These are phyloP conservation scores for Saccharomycopsis selenospora DNA, from an alignment of 805 yeast species.

Conservation along the genomic window DNA sequence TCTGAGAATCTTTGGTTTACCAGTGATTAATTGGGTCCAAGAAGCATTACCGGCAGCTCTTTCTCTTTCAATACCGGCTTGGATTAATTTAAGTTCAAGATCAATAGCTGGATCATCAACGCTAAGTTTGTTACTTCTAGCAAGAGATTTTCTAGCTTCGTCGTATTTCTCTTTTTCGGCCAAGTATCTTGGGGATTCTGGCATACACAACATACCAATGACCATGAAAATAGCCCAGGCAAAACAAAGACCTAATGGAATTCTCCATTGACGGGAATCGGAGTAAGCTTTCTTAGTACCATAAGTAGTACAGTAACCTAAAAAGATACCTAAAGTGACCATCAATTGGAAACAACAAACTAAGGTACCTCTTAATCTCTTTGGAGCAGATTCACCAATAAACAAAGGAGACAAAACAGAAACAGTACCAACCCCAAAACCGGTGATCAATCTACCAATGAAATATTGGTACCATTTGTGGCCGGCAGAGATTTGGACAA, in stretches of 20 bases:
- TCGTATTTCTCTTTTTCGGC: conserved; percentile 42
- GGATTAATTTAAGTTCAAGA: conserved; percentile 44
- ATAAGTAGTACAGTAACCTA: conserved; percentile 61
- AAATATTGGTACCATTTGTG: conserved; percentile 55
- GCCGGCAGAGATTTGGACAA: conserved; percentile 48
- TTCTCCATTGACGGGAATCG: conserved; percentile 60
- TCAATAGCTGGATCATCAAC: conserved; percentile 48
- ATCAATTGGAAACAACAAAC: conserved; percentile 64
- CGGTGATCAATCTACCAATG: conserved; percentile 58
- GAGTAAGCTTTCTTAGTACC: conserved; percentile 40
- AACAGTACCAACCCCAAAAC: conserved; percentile 71
- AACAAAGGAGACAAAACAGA: conserved; percentile 71
- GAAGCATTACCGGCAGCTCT: conserved; percentile 54
- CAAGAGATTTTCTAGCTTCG: conserved; percentile 49
- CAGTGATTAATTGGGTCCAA: conserved; percentile 57
- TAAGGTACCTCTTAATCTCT: conserved; percentile 61
- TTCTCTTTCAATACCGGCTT: conserved; percentile 58
- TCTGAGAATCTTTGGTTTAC: conserved; percentile 51
- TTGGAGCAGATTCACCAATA: conserved; percentile 66
- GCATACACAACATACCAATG: conserved; percentile 49
- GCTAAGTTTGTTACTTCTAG: conserved; percentile 49
- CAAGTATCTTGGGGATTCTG: conserved; percentile 65
- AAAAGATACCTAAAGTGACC: conserved; percentile 63
- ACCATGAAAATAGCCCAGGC: conserved; percentile 33
- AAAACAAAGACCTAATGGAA: conserved; percentile 48